phyloP scores from a whole-genome alignment of 192 early-diverging fungal species.

The Backusella westeae region DNA sequence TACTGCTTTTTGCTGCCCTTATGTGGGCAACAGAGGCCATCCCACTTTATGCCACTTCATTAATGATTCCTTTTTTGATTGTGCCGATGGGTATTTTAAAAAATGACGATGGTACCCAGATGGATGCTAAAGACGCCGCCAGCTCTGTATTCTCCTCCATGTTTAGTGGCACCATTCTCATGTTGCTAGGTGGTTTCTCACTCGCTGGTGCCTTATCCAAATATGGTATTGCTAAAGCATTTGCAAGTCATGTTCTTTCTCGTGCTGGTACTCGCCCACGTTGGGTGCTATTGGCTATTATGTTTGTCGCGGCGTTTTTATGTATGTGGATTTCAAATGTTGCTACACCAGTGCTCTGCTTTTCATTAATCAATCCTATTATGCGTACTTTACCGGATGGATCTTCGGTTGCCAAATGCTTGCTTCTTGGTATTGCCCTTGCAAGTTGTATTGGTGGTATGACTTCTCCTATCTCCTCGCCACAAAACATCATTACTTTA shows the following conservation, averaged over 20 bases:
- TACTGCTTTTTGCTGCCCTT: constrained; percentile 77
- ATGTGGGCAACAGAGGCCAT: constrained; percentile 87
- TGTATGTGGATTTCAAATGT: constrained; percentile 86
- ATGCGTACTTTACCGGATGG: constrained; percentile 63
- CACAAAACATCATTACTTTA: constrained; percentile 78
- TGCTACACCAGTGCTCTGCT: constrained; percentile 79
- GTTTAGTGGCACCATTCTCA: constrained; percentile 78
- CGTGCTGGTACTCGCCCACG: constrained; percentile 69
- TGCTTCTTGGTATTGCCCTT: constrained; percentile 77
- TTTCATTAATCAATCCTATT: constrained; percentile 70
- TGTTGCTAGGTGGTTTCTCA: constrained; percentile 73
- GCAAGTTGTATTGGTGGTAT: constrained; percentile 76
- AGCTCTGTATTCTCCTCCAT: constrained; percentile 69
- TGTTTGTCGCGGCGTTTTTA: constrained; percentile 72
- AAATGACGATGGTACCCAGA: constrained; percentile 33
- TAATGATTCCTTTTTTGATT: constrained; percentile 67
- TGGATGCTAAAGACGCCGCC: constrained; percentile 58
- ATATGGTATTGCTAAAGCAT: constrained; percentile 70
- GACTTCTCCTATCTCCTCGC: constrained; percentile 76
- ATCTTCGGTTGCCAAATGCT: constrained; percentile 57
- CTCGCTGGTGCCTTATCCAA: constrained; percentile 73
- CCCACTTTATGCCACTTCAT: constrained; percentile 72
- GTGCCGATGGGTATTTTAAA: constrained; percentile 65
- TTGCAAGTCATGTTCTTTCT: constrained; percentile 63
- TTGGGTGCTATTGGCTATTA: constrained; percentile 69